A percentile compares a stretch with the other conserved stretches of the same genome.
Conservation (phyloP, 352 stramenopile species). For the Globisporangium mamillatum region DNA sequence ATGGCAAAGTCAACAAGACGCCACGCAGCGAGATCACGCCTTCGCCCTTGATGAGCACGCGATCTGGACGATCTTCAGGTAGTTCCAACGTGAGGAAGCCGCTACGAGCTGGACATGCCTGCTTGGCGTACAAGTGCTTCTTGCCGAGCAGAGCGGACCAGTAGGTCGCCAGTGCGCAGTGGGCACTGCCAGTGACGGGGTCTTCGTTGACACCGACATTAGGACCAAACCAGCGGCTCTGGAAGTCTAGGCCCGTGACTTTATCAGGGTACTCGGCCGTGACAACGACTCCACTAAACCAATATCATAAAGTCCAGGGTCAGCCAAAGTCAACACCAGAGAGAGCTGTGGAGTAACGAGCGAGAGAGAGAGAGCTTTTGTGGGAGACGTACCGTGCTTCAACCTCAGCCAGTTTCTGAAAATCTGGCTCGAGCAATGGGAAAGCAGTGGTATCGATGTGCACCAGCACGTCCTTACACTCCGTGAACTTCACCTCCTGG, state of each 20-base stretch:
- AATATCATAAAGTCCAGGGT: background rate
- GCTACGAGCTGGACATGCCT: constrained; percentile 40
- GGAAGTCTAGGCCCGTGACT: constrained; percentile 34
- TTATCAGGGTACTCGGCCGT: constrained; percentile 25
- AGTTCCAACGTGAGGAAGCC: constrained; percentile 44
- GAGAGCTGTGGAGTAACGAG: background rate
- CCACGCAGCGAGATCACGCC: constrained; percentile 31
- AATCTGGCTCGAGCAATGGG: constrained; percentile 20
- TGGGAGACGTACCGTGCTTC: constrained; percentile 20
- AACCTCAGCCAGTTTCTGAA: constrained; percentile 23
- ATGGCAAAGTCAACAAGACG: constrained; percentile 16
- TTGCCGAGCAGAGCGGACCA: constrained; percentile 59
- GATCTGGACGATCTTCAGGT: constrained; percentile 20
- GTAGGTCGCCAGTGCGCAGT: constrained; percentile 87
- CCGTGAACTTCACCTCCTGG: constrained; percentile 18
- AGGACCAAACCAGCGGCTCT: constrained; percentile 88
- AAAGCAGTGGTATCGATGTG: constrained; percentile 27
- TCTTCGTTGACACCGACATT: constrained; percentile 90
- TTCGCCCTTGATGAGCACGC: constrained; percentile 50
- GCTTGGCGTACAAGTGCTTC: constrained; percentile 37
- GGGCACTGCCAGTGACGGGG: constrained; percentile 90
- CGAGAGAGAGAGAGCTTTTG: background rate
- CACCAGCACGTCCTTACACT: constrained; percentile 23
- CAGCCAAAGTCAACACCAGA: background rate
- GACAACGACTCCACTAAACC: constrained; percentile 30